These are phyloP conservation scores for Moesziomyces parantarcticus DNA, from an alignment of 1,284 basidiomycete species.

Conservation along the genomic window DNA sequence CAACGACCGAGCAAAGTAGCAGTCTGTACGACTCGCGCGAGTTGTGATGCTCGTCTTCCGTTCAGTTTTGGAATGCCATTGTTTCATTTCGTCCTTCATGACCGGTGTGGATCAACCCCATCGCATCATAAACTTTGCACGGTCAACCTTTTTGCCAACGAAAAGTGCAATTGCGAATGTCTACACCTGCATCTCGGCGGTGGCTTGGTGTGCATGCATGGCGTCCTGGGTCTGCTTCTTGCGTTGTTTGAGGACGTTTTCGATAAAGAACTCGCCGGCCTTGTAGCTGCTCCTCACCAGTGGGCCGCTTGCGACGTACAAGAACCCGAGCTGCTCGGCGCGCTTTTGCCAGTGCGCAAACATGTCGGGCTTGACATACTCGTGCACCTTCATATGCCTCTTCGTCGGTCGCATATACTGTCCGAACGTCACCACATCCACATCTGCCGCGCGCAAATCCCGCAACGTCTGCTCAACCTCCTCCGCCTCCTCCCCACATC, in stretches of 20 bases:
- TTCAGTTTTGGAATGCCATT: no score
- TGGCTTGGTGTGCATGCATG: not conserved
- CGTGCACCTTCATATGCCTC: slow-evolving; percentile 97
- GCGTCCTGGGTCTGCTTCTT: no score
- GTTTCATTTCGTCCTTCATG: no score
- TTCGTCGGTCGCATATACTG: slow-evolving; percentile 99
- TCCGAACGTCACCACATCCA: slow-evolving; percentile 98
- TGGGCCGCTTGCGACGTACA: slow-evolving; percentile 97
- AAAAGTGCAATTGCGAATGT: no score
- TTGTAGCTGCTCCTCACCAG: slow-evolving; percentile 97
- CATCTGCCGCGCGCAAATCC: slow-evolving; percentile 87
- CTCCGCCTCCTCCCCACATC: slow-evolving; percentile 88
- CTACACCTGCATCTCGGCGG: no score
- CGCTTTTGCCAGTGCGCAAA: slow-evolving; percentile 90
- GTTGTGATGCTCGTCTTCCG: no score
- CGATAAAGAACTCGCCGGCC: slow-evolving; percentile 72
- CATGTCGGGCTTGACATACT: slow-evolving; percentile 92
- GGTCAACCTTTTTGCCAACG: no score
- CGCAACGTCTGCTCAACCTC: slow-evolving; percentile 83
- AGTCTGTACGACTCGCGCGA: no score
- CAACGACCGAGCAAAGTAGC: no score
- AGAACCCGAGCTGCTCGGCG: slow-evolving; percentile 92
- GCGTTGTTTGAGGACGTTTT: slow-evolving; percentile 61
- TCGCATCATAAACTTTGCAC: no score
- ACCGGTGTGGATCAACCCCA: no score